Base-by-base conservation (phyloP, 805 yeast species). In the Sugiyamaella marilandica region DNA sequence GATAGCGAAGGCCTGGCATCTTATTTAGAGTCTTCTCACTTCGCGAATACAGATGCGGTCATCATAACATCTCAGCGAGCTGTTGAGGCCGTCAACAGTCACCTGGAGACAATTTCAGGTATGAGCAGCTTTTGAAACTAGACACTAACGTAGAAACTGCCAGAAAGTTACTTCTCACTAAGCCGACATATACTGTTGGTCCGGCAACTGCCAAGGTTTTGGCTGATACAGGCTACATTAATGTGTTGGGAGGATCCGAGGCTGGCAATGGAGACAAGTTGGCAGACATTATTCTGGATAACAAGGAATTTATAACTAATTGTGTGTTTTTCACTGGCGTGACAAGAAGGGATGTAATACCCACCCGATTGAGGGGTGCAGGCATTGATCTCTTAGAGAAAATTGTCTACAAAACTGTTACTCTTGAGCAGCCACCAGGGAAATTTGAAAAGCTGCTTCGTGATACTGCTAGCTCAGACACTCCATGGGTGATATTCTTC, bases 31-130 rank as follows among this genome's bases (percentile, higher is more conserved):
- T 73, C 81, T 4, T 62, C 63, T 0, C 71, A 69, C 9, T 81
- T 79, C 55, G 54, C 78, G 0, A n/a, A 16, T 24, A 60, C 74
- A 29, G 74, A 76, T 39, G 78, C 83, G 0, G 68, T 89, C 35
- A 84, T 92, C 9, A 82, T 92, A 2, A 91, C 98, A 0, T 86
- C 95, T 1, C 97, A 92, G 65, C 69, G 98, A 58, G 95, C 97
- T 1, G 95, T 91, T 0, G 97, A 91, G 60, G 83, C 88, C 4
- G 24, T 57, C 21, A 29, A 31, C 13, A 36, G 24, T 13, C 36
- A 50, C n/a, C 32, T 47, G 32, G 11, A 41, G 36, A 24, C 29
- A 24, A 24, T 24, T 24, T 19, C 10, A 53, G 11, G 67, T 89
- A 10, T 79, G 78, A 35, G 29, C 16, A 41, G 1, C 63, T 60